Conservation (phyloP, 73 alveolate species). For the Halteria grandinella region DNA sequence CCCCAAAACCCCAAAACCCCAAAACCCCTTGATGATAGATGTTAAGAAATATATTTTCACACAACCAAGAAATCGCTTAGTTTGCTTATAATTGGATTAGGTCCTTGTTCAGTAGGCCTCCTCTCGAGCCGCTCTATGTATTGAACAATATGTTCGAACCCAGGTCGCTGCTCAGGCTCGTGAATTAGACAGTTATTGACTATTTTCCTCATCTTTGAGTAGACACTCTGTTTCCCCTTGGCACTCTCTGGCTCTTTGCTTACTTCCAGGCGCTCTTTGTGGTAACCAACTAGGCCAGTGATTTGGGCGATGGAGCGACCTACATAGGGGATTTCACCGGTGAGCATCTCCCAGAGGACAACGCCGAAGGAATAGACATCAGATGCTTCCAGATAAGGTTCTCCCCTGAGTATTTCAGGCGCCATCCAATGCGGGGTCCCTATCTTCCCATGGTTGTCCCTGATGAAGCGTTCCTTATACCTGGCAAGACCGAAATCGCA, state of each 20-base stretch:
- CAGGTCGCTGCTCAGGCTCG: conserved; percentile 60
- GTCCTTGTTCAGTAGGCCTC: conserved; percentile 7
- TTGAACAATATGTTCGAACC: conserved; percentile 48
- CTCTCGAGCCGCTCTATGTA: conserved; percentile 44
- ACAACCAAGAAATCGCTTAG: conserved; percentile 24
- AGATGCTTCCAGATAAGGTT: conserved; percentile 60
- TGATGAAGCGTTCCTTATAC: conserved; percentile 58
- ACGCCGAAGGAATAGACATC: conserved; percentile 77
- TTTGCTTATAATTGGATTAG: conserved; percentile 27
- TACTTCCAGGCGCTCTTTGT: conserved; percentile 11
- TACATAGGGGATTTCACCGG: conserved; percentile 70
- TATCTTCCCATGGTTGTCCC: conserved; percentile 72
- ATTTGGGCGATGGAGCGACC: conserved; percentile 62
- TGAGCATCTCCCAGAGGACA: conserved; percentile 71
- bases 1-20: no score
- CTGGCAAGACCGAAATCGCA: conserved; percentile 95
- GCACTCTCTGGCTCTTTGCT: no score
- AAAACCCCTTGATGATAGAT: no score
- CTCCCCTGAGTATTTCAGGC: conserved; percentile 75
- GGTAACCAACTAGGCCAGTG: conserved; percentile 51
- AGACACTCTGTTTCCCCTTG: no score
- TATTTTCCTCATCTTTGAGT: conserved; percentile 30
- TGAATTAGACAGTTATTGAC: conserved; percentile 47
- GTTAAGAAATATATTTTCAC: no score
- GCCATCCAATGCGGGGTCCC: conserved; percentile 86